Base-by-base conservation (phyloP, 257 asterid species). In the Solanum etuberosum region DNA sequence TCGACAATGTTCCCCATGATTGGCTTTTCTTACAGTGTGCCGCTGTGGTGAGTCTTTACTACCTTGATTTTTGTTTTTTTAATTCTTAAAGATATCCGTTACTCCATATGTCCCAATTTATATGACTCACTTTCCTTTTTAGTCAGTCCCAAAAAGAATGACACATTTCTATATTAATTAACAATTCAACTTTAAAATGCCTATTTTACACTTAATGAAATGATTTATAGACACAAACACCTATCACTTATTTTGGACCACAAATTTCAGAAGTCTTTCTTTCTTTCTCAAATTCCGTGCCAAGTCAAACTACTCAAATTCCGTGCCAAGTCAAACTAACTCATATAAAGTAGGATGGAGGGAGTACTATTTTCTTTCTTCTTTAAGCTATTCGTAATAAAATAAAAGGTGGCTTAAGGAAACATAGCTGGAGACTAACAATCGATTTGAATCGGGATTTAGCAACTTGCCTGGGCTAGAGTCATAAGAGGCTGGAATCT, bases 1-100 rank as follows among this genome's bases (percentile, higher is more conserved):
- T 96, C 89, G 98, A 95, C 86, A 93, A 94, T 80, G 90, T 94
- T 90, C 98, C 99, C 63, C 99, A 96, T 83, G 99, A 96, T 91
- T 96, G 99, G 99, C 87, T 96, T 93, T 96, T 96, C 82, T 42
- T 91, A 83, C 95, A 88, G 63, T 96, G 99, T 83, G 94, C 95
- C 12, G 98, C 99, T 27, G 98, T 96, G 91, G 99, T 95, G 92
- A 92, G 88, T 85, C 83, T 29, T 86, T 31, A 37, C 81, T 82
- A 51, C 87, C 80, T 87, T 77, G 46, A 25, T 78, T 13, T 88
- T 38, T 20, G 18, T 23, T 78, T 87, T 86, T 63, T 43, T 65
- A 6, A 10, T 83, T 67, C 9, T 51, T n/a, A 29, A 27, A 82
- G n/a, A 29, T 42, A 43, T 29, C 29, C 20, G 2, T 46, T 48